phyloP scores from a whole-genome alignment of 176 grass and related monocot genomes.

The Phoenix dactylifera region DNA sequence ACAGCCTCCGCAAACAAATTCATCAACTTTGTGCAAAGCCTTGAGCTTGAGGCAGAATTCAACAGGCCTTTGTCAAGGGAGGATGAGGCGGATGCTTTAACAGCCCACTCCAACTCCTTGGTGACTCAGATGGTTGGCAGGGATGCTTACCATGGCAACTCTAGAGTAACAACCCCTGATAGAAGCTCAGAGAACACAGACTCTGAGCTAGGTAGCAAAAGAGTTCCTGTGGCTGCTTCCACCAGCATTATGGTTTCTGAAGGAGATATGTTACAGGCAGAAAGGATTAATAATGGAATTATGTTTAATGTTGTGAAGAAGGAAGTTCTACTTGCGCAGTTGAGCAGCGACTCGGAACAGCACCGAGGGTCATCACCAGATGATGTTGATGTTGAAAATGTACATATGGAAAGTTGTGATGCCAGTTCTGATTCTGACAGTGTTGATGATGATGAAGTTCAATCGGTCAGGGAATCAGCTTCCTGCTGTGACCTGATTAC shows the following conservation, averaged over 20 bases:
- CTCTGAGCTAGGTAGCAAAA: slow-evolving; percentile 17
- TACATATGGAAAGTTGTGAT: slow-evolving; percentile 47
- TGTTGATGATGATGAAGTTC: slow-evolving; percentile 13
- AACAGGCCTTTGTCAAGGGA: slow-evolving; percentile 30
- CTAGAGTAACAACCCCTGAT: slow-evolving; percentile 24
- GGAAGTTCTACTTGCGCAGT: slow-evolving; percentile 35
- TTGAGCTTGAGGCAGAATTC: slow-evolving; percentile 63
- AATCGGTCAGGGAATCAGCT: too few relatives aligned
- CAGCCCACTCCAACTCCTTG: slow-evolving; percentile 25
- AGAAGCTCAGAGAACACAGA: slow-evolving; percentile 48
- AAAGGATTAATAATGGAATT: slow-evolving; percentile 80
- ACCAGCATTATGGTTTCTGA: slow-evolving; percentile 69
- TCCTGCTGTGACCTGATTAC: too few relatives aligned
- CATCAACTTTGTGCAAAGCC: slow-evolving; percentile 85
- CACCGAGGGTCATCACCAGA: slow-evolving; percentile 31
- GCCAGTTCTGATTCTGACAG: slow-evolving; percentile 35
- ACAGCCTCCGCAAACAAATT: slow-evolving; percentile 74
- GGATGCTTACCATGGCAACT: slow-evolving; percentile 18
- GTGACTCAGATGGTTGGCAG: slow-evolving; percentile 27
- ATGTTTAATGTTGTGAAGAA: slow-evolving; percentile 91
- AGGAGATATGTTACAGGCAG: slow-evolving; percentile 86
- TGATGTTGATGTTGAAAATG: slow-evolving; percentile 64
- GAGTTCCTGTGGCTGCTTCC: slow-evolving; percentile 25
- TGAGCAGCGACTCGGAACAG: slow-evolving; percentile 19
- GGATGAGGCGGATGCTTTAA: slow-evolving; percentile 25